Conservation (phyloP, 176 grass and related monocot genomes). For the Pharus latifolius region DNA sequence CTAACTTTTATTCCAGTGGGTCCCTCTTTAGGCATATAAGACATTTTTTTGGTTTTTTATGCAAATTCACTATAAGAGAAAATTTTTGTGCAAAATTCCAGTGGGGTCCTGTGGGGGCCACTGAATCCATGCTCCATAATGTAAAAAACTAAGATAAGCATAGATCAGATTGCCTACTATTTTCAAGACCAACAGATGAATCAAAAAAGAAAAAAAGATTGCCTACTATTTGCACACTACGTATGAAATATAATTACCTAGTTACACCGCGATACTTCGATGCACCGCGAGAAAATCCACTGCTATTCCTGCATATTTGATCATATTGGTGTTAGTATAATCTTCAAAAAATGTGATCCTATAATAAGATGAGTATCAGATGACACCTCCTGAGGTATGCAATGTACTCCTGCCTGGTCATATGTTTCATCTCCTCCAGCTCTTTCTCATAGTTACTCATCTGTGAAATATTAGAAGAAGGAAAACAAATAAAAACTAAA, state of each 20-base stretch:
- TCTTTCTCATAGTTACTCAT: constrained; percentile 48
- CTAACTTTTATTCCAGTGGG: no score
- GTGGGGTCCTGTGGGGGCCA: no score
- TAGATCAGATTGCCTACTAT: not conserved
- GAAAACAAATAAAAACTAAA: not conserved
- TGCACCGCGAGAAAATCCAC: constrained; percentile 63
- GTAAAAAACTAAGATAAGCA: not conserved
- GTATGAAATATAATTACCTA: constrained; percentile 20
- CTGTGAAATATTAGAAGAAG: not conserved
- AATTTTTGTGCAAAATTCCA: no score
- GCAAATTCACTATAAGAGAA: no score
- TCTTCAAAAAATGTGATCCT: not conserved
- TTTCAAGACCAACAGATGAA: no score
- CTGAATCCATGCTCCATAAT: not conserved
- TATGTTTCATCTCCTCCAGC: constrained; percentile 65
- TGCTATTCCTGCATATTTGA: constrained; percentile 43
- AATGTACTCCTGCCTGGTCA: constrained; percentile 59
- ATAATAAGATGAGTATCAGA: not conserved
- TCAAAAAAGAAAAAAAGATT: not conserved
- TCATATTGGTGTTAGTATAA: not conserved
- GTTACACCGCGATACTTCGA: constrained; percentile 67
- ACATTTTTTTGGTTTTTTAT: no score
- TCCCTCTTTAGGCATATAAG: no score
- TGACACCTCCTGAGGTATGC: constrained; percentile 48
- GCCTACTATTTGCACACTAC: not conserved